Conservation (phyloP, 768 basidiomycete genomes). For the Suillus sp. region DNA sequence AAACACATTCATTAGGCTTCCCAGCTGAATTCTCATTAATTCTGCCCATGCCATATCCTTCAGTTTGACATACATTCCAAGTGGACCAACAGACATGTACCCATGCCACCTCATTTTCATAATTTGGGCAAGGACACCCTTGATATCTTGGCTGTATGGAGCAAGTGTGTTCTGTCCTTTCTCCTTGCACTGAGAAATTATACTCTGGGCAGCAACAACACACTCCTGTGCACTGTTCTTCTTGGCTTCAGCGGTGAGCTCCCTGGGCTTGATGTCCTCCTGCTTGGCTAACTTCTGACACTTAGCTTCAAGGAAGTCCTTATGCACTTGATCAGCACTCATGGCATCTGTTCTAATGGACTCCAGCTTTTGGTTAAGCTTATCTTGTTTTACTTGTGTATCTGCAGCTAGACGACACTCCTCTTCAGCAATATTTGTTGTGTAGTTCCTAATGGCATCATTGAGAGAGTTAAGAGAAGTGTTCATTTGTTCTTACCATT, state of each 20-base stretch:
- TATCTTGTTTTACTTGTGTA: conserved; percentile 64
- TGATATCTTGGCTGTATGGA: conserved; percentile 65
- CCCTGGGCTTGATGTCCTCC: conserved; percentile 38
- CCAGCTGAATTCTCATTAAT: conserved; percentile 64
- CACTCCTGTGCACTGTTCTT: conserved; percentile 36
- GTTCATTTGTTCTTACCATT: conserved; percentile 55
- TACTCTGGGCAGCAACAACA: conserved; percentile 49
- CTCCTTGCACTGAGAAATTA: conserved; percentile 51
- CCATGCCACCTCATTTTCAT: conserved; percentile 59
- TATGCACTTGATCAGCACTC: conserved; percentile 39
- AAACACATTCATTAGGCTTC: conserved; percentile 62
- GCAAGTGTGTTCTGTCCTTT: conserved; percentile 59
- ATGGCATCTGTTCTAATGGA: conserved; percentile 42
- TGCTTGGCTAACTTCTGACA: conserved; percentile 31
- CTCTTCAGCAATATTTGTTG: conserved; percentile 55
- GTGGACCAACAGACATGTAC: conserved; percentile 70
- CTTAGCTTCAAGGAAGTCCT: conserved; percentile 37
- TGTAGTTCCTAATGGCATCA: conserved; percentile 36
- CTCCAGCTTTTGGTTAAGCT: conserved; percentile 53
- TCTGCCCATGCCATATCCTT: conserved; percentile 67
- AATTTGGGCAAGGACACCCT: conserved; percentile 56
- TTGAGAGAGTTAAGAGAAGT: conserved; percentile 38
- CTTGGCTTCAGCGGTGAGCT: conserved; percentile 38
- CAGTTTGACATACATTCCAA: conserved; percentile 78
- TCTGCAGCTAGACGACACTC: conserved; percentile 53